phyloP scores from a whole-genome alignment of 2,329 filamentous ascomycete species.

The Neonectria neomacrospora region DNA sequence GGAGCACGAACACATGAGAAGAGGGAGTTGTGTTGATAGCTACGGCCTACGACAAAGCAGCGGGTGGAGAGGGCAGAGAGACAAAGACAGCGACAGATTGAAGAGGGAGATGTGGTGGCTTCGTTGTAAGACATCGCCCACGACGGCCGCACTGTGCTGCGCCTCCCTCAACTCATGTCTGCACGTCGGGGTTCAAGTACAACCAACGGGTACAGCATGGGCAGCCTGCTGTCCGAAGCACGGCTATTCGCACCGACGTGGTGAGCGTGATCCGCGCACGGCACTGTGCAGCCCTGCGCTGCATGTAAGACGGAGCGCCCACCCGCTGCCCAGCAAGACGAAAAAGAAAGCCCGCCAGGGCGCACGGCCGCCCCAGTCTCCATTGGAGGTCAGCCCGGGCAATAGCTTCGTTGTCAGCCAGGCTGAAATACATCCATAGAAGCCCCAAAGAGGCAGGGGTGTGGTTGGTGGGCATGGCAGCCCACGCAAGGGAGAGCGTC shows the following conservation, averaged over 20 bases:
- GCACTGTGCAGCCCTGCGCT: slow-evolving; percentile 5
- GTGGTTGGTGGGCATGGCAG: background rate
- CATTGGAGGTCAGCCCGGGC: slow-evolving; percentile 15
- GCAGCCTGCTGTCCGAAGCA: background rate
- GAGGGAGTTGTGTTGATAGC: background rate
- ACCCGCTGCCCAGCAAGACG: background rate
- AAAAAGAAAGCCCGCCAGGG: background rate
- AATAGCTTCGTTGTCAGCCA: slow-evolving; percentile 16
- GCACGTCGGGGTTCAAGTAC: background rate
- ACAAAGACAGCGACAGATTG: background rate
- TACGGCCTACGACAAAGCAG: too few relatives aligned
- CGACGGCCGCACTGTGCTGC: background rate
- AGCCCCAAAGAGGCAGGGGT: background rate
- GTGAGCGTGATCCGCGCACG: background rate
- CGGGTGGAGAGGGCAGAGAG: background rate
- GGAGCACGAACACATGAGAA: background rate
- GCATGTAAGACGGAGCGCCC: slow-evolving; percentile 22
- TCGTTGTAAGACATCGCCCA: background rate
- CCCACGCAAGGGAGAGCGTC: background rate
- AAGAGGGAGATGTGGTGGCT: background rate
- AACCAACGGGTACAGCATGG: background rate
- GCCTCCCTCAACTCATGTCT: background rate
- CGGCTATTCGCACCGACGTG: background rate
- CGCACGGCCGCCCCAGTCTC: slow-evolving; percentile 10
- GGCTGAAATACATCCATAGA: slow-evolving; percentile 16